Conservation (phyloP, 441 rosid species). For the Gossypium laxum region DNA sequence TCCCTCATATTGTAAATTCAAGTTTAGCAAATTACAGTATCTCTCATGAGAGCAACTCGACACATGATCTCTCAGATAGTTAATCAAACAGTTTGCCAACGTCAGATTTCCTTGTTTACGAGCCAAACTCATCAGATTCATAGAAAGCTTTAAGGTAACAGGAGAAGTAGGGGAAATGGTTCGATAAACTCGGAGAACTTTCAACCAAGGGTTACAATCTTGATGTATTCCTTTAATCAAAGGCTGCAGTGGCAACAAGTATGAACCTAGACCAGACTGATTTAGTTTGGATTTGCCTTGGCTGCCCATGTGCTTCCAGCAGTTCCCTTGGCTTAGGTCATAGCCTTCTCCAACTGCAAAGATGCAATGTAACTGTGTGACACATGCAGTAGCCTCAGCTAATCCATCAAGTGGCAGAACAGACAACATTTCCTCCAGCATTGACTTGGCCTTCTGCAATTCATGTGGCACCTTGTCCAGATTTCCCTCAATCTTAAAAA, state of each 20-base stretch:
- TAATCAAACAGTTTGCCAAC: conserved; percentile 59
- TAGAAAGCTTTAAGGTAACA: conserved; percentile 64
- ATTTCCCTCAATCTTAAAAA: conserved; percentile 64
- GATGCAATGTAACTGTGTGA: conserved; percentile 84
- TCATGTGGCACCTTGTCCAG: conserved; percentile 52
- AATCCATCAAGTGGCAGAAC: conserved; percentile 78
- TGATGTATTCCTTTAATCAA: conserved; percentile 46
- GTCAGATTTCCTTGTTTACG: conserved; percentile 75
- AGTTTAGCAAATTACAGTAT: conserved; percentile 34
- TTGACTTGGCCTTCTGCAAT: conserved; percentile 65
- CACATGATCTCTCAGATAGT: conserved; percentile 47
- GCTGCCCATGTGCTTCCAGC: neutral
- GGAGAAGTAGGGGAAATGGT: conserved; percentile 57
- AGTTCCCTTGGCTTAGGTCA: conserved; percentile 28
- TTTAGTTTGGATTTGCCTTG: conserved; percentile 29
- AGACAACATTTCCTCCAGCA: conserved; percentile 79
- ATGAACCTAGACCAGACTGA: conserved; percentile 49
- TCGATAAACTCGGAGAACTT: conserved; percentile 69
- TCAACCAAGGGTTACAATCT: conserved; percentile 87
- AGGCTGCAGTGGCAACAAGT: conserved; percentile 51
- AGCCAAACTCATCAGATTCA: conserved; percentile 67
- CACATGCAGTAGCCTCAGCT: conserved; percentile 64
- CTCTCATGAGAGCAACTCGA: conserved; percentile 49
- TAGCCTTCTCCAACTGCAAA: conserved; percentile 63
- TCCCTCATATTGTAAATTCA: conserved; percentile 67